phyloP scores from a whole-genome alignment of 2,329 filamentous ascomycete genomes.

The Sporothrix brasiliensis region DNA sequence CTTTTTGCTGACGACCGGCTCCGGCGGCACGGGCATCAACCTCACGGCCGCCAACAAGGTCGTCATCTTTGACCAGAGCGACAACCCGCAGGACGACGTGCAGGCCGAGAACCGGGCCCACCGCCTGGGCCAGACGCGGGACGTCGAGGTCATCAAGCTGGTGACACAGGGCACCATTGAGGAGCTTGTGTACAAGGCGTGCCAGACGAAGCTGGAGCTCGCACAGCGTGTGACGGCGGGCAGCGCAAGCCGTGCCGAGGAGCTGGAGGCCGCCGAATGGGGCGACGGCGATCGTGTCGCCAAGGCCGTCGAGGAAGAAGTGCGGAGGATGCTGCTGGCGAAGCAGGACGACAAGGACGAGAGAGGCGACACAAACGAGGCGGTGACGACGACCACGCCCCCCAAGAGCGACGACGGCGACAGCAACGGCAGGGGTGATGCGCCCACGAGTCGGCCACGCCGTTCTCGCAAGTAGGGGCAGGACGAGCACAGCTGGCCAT shows the following conservation, averaged over 20 bases:
- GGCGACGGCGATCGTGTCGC: conserved; percentile 38
- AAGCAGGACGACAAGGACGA: conserved; percentile 9
- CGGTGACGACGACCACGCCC: conserved; percentile 21
- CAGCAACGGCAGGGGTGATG: background rate
- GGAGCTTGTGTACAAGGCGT: conserved; percentile 88
- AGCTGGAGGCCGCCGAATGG: conserved; percentile 38
- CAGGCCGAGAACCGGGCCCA: conserved; percentile 97
- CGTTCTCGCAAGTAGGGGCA: conserved; percentile 6
- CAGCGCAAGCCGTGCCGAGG: conserved; percentile 39
- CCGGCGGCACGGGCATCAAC: conserved; percentile 96
- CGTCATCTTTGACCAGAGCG: conserved; percentile 94
- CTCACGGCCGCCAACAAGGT: conserved; percentile 95
- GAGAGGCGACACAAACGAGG: background rate
- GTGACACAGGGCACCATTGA: conserved; percentile 84
- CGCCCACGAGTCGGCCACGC: background rate
- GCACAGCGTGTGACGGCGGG: conserved; percentile 61
- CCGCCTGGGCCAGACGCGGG: conserved; percentile 84
- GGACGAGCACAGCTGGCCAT: background rate
- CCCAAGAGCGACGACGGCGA: conserved; percentile 23
- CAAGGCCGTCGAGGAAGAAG: conserved; percentile 49
- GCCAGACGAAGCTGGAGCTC: conserved; percentile 88
- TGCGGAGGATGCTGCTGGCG: conserved; percentile 48
- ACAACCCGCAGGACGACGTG: conserved; percentile 98
- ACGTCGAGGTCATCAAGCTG: conserved; percentile 87
- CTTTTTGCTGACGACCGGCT: conserved; percentile 90